These are phyloP conservation scores for Candida berthetii DNA, from an alignment of 805 yeast species.

Conservation along the genomic window DNA sequence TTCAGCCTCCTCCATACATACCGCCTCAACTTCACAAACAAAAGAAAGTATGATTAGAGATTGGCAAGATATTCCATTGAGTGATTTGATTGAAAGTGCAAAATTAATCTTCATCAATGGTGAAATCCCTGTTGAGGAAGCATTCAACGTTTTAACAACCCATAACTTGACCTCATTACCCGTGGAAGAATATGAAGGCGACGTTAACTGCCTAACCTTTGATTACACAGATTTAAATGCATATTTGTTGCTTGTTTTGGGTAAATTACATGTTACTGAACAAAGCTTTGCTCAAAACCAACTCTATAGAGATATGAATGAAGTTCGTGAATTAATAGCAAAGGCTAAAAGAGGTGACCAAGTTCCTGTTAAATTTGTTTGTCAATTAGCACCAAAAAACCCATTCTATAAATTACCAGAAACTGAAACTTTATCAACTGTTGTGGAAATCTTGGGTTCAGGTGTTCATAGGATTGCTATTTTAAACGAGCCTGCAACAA, in stretches of 20 bases:
- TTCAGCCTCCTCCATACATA: conserved; percentile 56
- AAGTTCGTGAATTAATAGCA: conserved; percentile 35
- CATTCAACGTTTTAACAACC: conserved; percentile 70
- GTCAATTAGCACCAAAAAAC: conserved; percentile 79
- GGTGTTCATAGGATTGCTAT: conserved; percentile 96
- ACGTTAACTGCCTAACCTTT: conserved; percentile 72
- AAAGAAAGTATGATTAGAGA: conserved; percentile 39
- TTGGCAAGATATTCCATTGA: conserved; percentile 69
- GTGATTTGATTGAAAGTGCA: conserved; percentile 72
- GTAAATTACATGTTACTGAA: conserved; percentile 44
- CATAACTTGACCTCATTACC: conserved; percentile 85
- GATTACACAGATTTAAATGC: conserved; percentile 91
- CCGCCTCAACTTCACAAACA: conserved; percentile 41
- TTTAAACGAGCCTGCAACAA: conserved; percentile 41
- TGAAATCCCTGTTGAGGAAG: conserved; percentile 72
- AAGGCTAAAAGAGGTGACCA: conserved; percentile 83
- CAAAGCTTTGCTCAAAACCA: conserved; percentile 19
- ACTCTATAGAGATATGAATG: conserved; percentile 26
- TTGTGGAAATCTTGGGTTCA: conserved; percentile 82
- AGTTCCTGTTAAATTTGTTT: conserved; percentile 87
- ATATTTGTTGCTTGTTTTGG: conserved; percentile 76
- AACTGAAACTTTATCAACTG: conserved; percentile 60
- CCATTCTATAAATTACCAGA: conserved; percentile 79
- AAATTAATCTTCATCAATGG: conserved; percentile 68
- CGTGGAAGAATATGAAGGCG: conserved; percentile 50